A percentile compares a stretch with the other conserved stretches of the same genome.
Evolutionary conservation across 2,329 filamentous ascomycete species (phyloP).

Genomic region (Allantophomopsis cytisporea): DNA sequence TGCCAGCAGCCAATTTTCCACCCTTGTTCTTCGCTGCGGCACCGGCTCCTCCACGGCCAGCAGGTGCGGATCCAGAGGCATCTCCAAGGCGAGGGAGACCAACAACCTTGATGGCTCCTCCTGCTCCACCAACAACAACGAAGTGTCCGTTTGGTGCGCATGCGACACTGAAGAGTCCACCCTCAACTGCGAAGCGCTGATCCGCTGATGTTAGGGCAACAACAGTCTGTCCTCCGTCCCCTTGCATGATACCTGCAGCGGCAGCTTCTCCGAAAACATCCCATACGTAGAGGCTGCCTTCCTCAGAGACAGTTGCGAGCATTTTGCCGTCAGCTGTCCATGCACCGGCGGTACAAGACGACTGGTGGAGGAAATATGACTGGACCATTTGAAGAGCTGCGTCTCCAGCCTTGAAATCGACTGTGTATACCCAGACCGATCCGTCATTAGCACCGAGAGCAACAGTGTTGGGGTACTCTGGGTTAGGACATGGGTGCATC

Average conservation of each 20-base stretch:
- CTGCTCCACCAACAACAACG: conserved; percentile 77
- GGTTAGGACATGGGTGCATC: conserved; percentile 62
- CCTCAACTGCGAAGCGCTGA: conserved; percentile 83
- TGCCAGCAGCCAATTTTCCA: conserved; percentile 20
- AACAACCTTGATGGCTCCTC: conserved; percentile 73
- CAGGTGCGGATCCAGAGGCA: conserved; percentile 10
- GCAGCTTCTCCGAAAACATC: conserved; percentile 33
- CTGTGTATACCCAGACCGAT: conserved; percentile 89
- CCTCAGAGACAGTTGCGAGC: conserved; percentile 79
- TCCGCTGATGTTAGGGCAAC: conserved; percentile 69
- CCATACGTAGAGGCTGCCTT: conserved; percentile 81
- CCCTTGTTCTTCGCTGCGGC: conserved; percentile 12
- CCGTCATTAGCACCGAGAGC: conserved; percentile 85
- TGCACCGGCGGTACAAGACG: conserved; percentile 71
- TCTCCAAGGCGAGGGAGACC: conserved; percentile 53
- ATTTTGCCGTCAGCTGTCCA: conserved; percentile 85
- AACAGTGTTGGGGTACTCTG: conserved; percentile 62
- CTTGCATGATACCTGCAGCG: conserved; percentile 39
- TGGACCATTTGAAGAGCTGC: conserved; percentile 69
- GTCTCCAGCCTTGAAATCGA: conserved; percentile 50
- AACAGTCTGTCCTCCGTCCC: conserved; percentile 46
- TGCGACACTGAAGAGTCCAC: conserved; percentile 79
- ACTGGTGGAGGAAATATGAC: conserved; percentile 85
- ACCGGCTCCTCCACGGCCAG: conserved; percentile 11
- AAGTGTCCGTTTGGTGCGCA: conserved; percentile 69